These are phyloP conservation scores for Rhinocladiella mackenziei DNA, from an alignment of 2,329 filamentous ascomycete species.

Conservation along the genomic window DNA sequence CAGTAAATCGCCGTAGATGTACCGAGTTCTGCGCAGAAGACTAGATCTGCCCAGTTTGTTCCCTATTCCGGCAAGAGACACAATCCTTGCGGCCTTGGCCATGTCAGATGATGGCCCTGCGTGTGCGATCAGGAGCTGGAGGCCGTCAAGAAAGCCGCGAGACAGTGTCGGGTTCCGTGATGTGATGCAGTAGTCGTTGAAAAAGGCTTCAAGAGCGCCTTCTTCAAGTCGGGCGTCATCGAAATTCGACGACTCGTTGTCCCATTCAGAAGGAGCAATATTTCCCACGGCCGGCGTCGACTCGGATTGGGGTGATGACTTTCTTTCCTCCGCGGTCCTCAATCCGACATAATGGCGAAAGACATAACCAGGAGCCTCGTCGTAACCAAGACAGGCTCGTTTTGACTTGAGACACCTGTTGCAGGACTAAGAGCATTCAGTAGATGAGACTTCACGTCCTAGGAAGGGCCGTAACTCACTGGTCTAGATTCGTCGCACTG, in stretches of 20 bases:
- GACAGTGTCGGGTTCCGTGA: slow-evolving; percentile 9
- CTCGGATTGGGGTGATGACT: not conserved
- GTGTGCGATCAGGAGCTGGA: slow-evolving; percentile 9
- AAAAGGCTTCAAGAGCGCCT: slow-evolving; percentile 10
- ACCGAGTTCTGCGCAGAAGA: slow-evolving; percentile 1
- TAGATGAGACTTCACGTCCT: not conserved
- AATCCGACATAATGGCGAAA: slow-evolving; percentile 1
- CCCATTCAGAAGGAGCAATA: not conserved
- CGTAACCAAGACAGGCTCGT: not conserved
- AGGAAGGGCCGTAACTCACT: not conserved
- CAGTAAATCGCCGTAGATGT: slow-evolving; percentile 11
- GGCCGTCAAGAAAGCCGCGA: slow-evolving; percentile 19
- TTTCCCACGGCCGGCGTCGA: not conserved
- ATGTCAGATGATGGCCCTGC: slow-evolving; percentile 6
- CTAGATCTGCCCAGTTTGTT: slow-evolving; percentile 2
- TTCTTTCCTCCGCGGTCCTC: not conserved
- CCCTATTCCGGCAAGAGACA: slow-evolving; percentile 14
- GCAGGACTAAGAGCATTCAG: not conserved
- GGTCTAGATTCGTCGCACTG: slow-evolving; percentile 4
- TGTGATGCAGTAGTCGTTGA: slow-evolving; percentile 10
- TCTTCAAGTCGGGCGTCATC: slow-evolving; percentile 5
- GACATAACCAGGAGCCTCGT: not conserved
- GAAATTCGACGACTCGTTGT: not conserved
- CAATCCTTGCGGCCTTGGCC: slow-evolving; percentile 10
- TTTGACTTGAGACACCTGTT: slow-evolving; percentile 1